These are phyloP conservation scores for Nitzschia sp. DNA, from an alignment of 108 stramenopile genomes.

Conservation along the genomic window DNA sequence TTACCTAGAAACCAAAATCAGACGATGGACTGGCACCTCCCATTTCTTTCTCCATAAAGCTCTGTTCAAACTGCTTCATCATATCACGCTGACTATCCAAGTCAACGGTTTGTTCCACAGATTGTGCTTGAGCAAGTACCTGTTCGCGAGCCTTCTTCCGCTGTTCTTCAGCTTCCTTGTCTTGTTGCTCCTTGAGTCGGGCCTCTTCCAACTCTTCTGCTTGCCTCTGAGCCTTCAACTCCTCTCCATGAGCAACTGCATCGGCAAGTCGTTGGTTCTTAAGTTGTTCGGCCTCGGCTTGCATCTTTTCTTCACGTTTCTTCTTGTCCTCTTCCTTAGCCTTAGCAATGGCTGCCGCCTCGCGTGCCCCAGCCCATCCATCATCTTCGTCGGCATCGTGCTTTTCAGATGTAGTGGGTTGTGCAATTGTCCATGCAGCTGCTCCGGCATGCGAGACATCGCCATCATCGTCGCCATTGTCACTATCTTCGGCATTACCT, in stretches of 20 bases:
- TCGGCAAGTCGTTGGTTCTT: conserved; percentile 72
- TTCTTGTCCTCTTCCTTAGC: conserved; percentile 78
- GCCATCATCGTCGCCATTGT: conserved; percentile 69
- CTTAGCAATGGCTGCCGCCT: conserved; percentile 70
- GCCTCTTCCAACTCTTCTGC: conserved; percentile 74
- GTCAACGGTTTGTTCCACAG: conserved; percentile 83
- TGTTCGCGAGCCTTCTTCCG: conserved; percentile 71
- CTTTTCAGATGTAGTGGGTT: conserved; percentile 44
- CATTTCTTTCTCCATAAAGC: conserved; percentile 67
- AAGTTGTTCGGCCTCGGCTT: conserved; percentile 69
- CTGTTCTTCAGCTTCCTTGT: conserved; percentile 67
- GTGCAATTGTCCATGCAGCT: conserved; percentile 68
- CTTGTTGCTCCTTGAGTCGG: conserved; percentile 61
- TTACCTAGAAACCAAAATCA: conserved; percentile 82
- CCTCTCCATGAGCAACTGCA: conserved; percentile 73
- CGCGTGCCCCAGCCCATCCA: conserved; percentile 79
- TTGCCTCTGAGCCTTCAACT: conserved; percentile 69
- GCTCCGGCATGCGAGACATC: conserved; percentile 39
- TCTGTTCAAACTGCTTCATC: conserved; percentile 81
- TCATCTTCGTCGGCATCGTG: conserved; percentile 69
- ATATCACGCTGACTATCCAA: conserved; percentile 81
- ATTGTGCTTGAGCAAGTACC: conserved; percentile 60
- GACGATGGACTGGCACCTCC: conserved; percentile 84
- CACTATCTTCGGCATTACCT: conserved; percentile 43
- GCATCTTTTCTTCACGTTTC: conserved; percentile 78